Conservation (phyloP, 306 rosid species). For the Betula pendula region DNA sequence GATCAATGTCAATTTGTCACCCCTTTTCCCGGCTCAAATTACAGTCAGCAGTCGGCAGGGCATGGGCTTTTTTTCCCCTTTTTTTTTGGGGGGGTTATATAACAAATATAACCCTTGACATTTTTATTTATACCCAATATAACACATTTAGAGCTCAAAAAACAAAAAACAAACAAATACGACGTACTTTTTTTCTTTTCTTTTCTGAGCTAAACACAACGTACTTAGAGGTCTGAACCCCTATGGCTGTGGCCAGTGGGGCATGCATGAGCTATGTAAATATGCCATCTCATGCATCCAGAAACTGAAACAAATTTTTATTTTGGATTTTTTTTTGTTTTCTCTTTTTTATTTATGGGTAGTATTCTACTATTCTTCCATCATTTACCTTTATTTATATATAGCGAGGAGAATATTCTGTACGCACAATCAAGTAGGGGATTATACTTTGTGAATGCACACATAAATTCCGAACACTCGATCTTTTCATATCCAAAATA, state of each 20-base stretch:
- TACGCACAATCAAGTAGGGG: no score
- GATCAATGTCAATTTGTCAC: conserved; percentile 24
- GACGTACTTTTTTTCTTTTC: no score
- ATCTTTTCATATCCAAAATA: no score
- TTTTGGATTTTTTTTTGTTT: neutral
- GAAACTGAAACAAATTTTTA: neutral
- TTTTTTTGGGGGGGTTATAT: neutral
- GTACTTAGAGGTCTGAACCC: no score
- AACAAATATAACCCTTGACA: conserved; percentile 11
- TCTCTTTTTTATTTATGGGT: conserved; percentile 13
- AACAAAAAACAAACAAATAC: no score
- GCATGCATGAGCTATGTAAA: neutral
- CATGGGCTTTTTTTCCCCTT: neutral
- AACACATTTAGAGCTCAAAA: no score
- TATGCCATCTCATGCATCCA: neutral
- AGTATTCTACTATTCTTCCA: conserved; percentile 12
- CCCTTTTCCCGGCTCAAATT: conserved; percentile 12
- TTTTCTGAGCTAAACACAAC: no score
- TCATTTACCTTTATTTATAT: conserved; percentile 14
- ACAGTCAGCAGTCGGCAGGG: conserved; percentile 25
- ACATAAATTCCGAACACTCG: no score
- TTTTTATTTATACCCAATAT: neutral
- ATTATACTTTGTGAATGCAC: no score
- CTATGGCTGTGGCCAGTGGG: no score
- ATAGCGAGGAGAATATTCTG: no score